Evolutionary conservation across 805 yeast species (phyloP).

Genomic region (Candida insectalens): DNA sequence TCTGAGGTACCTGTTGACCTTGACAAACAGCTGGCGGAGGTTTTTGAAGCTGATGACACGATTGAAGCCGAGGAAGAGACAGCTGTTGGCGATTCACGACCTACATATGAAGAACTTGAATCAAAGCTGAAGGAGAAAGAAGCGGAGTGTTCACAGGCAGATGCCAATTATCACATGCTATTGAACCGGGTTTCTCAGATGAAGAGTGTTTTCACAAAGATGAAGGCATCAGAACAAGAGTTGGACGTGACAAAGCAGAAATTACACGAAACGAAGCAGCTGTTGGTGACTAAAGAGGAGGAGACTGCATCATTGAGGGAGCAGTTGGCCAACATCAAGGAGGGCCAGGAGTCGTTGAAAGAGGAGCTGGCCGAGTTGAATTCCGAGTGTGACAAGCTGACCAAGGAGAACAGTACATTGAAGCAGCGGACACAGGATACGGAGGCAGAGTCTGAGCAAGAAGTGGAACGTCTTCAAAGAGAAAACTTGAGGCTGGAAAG

Average conservation of each 20-base stretch:
- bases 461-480: conserved; percentile 31
- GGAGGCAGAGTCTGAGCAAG: conserved; percentile 30
- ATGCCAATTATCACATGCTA: conserved; percentile 51
- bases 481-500: conserved; percentile 28
- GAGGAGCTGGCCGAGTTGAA: conserved; percentile 33
- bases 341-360: conserved; percentile 8
- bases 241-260: conserved; percentile 43
- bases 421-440: conserved; percentile 29
- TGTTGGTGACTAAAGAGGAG: conserved; percentile 24
- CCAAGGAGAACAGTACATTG: conserved; percentile 27
- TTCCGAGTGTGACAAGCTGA: conserved; percentile 43
- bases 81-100: background rate
- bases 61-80: background rate
- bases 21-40: conserved; percentile 4
- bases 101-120: background rate
- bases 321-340: conserved; percentile 2
- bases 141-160: conserved; percentile 47
- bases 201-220: conserved; percentile 63
- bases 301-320: background rate
- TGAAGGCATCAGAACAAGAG: conserved; percentile 62
- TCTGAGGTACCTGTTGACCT: too few species aligned
- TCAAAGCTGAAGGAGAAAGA: conserved; percentile 26
- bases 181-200: conserved; percentile 58
- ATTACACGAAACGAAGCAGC: conserved; percentile 26
- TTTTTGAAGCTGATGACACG: conserved; percentile 1